Base-by-base conservation (phyloP, 192 early-diverging fungal genomes). In the Blastocladiella britannica region DNA sequence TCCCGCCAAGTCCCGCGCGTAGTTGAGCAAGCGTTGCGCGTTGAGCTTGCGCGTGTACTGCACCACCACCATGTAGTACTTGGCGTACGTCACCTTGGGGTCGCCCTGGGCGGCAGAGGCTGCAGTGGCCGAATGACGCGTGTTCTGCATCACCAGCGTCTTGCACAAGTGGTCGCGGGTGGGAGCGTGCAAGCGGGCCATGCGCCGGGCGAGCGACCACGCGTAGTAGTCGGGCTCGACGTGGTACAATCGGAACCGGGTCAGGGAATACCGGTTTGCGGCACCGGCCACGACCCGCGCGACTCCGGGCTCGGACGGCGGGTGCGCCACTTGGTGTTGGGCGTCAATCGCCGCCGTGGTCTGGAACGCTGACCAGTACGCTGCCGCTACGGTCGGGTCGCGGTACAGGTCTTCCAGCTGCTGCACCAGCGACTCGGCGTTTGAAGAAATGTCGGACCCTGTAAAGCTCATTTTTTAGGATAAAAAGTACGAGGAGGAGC, bases 141-240 rank as follows among this genome's bases (percentile, higher is more conserved):
- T 95, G 72, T 95, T 95, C 64, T 91, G 88, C 57, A 95, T 74
- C 6, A 93, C 67, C 0, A 95, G 69, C 4, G 82, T 79, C 61
- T 95, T 95, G 75, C 92, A 95, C 52, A 95, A 70, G 55, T 94
- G 89, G 25, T 69, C 71, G 5, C 72, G 67, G 9, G 82, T 82
- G 4, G 89, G 89, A 5, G 81, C 86, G 1, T 53, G 30, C 56
- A 87, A 65, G 27, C 77, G 65, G 22, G 77, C 68, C 26, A 75
- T 74, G 54, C 89, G 78, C 25, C 77, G 67, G 57, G 83, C 70
- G 5, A 83, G 63, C 23, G 77, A 66, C 89, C 89, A 92, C 3
- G 68, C 61, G 68, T 92, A 92, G 57, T 87, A 92, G 65, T 79
- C 72, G 18, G 69, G 58, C 29, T 81, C 77, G 6, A 92, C 89